phyloP scores from a whole-genome alignment of 1,284 basidiomycete genomes.

The Porogramme epimiltina region DNA sequence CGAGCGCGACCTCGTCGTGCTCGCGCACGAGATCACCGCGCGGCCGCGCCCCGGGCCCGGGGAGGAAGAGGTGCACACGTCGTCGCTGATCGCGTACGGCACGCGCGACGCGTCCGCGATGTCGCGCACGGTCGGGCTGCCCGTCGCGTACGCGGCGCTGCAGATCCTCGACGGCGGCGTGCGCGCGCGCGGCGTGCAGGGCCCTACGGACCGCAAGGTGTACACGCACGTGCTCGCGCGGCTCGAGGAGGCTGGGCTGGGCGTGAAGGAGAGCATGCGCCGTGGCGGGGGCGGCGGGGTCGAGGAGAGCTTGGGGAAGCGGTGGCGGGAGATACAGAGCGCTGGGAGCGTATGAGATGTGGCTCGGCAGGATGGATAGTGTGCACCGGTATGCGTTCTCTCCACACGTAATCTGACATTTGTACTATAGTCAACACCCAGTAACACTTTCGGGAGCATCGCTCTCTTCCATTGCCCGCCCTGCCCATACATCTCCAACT shows the following conservation, averaged over 20 bases:
- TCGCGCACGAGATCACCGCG: constrained; percentile 82
- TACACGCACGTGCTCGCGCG: constrained; percentile 64
- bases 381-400: too few relatives aligned
- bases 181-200: constrained; percentile 61
- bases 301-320: constrained; percentile 11
- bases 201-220: constrained; percentile 62
- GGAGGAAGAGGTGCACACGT: constrained; percentile 68
- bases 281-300: constrained; percentile 9
- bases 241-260: constrained; percentile 64
- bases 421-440: too few relatives aligned
- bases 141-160: constrained; percentile 28
- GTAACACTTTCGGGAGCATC: too few relatives aligned
- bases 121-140: constrained; percentile 81
- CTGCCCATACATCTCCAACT: too few relatives aligned
- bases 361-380: too few relatives aligned
- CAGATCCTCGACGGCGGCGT: constrained; percentile 59
- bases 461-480: too few relatives aligned
- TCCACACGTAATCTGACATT: too few relatives aligned
- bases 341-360: neutral
- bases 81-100: constrained; percentile 77
- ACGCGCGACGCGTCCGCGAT: constrained; percentile 74
- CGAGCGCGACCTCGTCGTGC: constrained; percentile 88
- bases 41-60: constrained; percentile 19
- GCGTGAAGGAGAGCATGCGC: constrained; percentile 59
- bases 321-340: constrained; percentile 12